Percentiles rank a stretch among this genome's conserved stretches.
Conservation (phyloP, 176 grass and related monocot genomes). For the Musa troglodytarum region DNA sequence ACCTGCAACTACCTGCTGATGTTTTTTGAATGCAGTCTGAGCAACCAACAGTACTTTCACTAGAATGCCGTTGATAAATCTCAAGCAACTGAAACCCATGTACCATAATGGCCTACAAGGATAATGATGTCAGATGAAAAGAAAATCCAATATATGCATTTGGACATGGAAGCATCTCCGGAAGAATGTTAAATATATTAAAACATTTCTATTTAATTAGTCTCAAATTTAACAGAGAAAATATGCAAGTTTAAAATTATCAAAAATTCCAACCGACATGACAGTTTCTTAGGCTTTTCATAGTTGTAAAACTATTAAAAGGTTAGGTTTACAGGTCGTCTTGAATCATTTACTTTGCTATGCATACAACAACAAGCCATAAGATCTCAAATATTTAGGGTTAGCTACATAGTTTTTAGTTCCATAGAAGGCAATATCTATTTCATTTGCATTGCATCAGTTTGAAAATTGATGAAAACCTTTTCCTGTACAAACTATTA, state of each 20-base stretch:
- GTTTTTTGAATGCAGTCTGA: constrained; percentile 75
- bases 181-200: background rate
- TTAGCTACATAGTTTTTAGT: too few species aligned
- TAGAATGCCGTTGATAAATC: constrained; percentile 65
- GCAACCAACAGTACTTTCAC: constrained; percentile 51
- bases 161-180: background rate
- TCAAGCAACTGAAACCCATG: constrained; percentile 99
- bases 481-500: too few species aligned
- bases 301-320: background rate
- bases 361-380: background rate
- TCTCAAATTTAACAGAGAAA: background rate
- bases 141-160: constrained; percentile 18
- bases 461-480: too few species aligned
- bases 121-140: constrained; percentile 28
- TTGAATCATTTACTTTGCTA: background rate
- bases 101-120: constrained; percentile 82
- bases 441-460: too few species aligned
- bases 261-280: background rate
- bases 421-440: too few species aligned
- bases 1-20: constrained; percentile 53
- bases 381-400: too few species aligned
- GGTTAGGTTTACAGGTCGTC: constrained; percentile 2
- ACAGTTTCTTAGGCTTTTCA: background rate
- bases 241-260: background rate
- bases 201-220: background rate